Evolutionary conservation across 2,329 filamentous ascomycete genomes (phyloP), one percentile per base, ranked within the genome.

Genomic region (Cordyceps fumosorosea): DNA sequence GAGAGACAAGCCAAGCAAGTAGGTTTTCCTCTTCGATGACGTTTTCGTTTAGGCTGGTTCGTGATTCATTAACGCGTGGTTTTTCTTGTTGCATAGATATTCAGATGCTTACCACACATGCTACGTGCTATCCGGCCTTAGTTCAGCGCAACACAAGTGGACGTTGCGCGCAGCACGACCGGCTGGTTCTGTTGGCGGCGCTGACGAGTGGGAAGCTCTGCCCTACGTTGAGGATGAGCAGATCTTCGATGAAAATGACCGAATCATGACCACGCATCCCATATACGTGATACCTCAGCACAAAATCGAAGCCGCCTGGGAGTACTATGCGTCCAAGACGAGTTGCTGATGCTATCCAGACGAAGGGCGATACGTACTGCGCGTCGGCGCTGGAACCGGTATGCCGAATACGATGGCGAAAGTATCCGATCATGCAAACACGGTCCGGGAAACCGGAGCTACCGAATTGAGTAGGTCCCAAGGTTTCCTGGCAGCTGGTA

Each of bases 91-190:
- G 14, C 5, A 48, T 64, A 92, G 89, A 69, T 81, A 81, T 64
- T 87, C 92, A 5, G 93, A 98, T 77, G 88, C 89, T 55, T 97
- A 98, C 71, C 93, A 98, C 76, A 91, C 91, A 51, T 95, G 90
- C 77, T 98, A 98, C 76, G 91, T 93, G 34, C 83, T 98, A 22
- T 87, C 89, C 24, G 93, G 93, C 5, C 80, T 98, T 67, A 95
- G 90, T 73, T 89, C 87, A 59, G 88, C 89, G 26, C 91, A 96
- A 76, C 84, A 96, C 73, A 78, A 81, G 69, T 85, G 82, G 83
- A 74, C 77, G 65, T 75, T 84, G 68, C 70, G 66, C 48, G 61
- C 67, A 62, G 66, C 70, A 65, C 74, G 75, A 52, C 63, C 70
- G 56, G 71, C 75, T 37, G 70, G 68, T 53, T 65, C 67, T 61